These are phyloP conservation scores for Hevea brasiliensis DNA, from an alignment of 345 rosid genomes.

Conservation along the genomic window DNA sequence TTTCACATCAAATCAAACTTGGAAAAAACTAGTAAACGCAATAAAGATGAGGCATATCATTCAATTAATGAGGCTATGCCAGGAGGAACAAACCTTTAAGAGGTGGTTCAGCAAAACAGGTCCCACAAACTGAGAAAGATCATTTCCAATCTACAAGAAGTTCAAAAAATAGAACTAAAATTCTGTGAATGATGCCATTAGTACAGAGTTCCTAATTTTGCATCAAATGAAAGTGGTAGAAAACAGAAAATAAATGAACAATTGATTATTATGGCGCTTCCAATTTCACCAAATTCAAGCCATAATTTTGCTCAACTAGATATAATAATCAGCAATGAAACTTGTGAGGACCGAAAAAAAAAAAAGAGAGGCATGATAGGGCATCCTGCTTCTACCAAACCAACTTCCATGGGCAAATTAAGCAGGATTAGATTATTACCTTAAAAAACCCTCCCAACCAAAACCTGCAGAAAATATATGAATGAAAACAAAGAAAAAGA, in stretches of 20 bases:
- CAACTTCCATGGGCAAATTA: neutral
- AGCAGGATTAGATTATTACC: slow-evolving; percentile 40
- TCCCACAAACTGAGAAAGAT: slow-evolving; percentile 35
- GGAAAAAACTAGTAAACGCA: neutral
- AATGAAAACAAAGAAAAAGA: slow-evolving; percentile 6
- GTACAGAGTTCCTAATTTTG: slow-evolving; percentile 17
- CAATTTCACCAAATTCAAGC: neutral
- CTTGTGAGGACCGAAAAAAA: neutral
- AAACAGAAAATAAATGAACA: neutral
- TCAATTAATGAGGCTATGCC: neutral
- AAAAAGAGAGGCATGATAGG: neutral
- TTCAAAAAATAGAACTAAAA: slow-evolving; percentile 30
- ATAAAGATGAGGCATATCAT: neutral
- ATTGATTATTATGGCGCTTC: neutral
- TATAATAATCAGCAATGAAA: neutral
- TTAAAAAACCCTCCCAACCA: slow-evolving; percentile 91
- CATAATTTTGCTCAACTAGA: neutral
- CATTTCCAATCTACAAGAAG: slow-evolving; percentile 44
- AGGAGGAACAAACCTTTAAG: slow-evolving; percentile 22
- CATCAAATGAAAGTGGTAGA: neutral
- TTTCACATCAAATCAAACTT: neutral
- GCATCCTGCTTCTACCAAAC: slow-evolving; percentile 13
- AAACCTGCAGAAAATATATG: slow-evolving; percentile 50
- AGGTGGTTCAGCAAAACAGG: slow-evolving; percentile 33
- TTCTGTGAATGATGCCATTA: neutral